Base-by-base conservation (phyloP, 345 rosid species). In the Pistacia vera region DNA sequence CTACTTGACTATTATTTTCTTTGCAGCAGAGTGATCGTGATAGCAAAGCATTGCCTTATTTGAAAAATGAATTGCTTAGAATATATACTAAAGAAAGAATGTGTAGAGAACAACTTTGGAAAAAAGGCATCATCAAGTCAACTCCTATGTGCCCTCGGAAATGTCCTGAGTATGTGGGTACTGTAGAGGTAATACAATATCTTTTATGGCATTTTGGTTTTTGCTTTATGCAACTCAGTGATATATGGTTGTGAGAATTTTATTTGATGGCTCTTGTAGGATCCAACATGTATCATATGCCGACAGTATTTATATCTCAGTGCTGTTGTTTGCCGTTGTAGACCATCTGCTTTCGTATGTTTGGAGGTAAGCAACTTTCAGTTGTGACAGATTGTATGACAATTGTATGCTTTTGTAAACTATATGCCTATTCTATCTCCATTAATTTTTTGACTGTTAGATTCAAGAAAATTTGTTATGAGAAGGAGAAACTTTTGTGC, bases 51-150 rank as follows among this genome's bases (percentile, higher is more conserved):
- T 91, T 87, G 13, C 82, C 88, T 74, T 84, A 90, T 82, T 82
- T 95, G 86, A 86, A 83, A 89, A 87, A 88, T 79, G 99, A 95
- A 80, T 83, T 95, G 78, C 86, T 79, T 36, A 86, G 93, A 85
- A 77, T 90, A 77, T 88, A 88, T 79, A 76, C 70, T 6, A 89
- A 92, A 77, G 99, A 95, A 81, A 95, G 82, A 77, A 76, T 20
- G 44, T 87, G 90, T 90, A 90, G 98, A 82, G 98, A 90, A 88
- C 85, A 77, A 76, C 92, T 95, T 20, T 93, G 98, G 99, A 89
- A 78, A 82, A 85, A 86, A 78, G 98, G 98, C 81, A 81, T 93
- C 41, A 78, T 85, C 81, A 93, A 82, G 82, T 93, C 99, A 77
- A 92, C 93, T 81, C 86, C 86, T 73, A 89, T 92, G 98, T 69